Conservation (phyloP, 192 early-diverging fungal genomes). For the Coemansia sp. region DNA sequence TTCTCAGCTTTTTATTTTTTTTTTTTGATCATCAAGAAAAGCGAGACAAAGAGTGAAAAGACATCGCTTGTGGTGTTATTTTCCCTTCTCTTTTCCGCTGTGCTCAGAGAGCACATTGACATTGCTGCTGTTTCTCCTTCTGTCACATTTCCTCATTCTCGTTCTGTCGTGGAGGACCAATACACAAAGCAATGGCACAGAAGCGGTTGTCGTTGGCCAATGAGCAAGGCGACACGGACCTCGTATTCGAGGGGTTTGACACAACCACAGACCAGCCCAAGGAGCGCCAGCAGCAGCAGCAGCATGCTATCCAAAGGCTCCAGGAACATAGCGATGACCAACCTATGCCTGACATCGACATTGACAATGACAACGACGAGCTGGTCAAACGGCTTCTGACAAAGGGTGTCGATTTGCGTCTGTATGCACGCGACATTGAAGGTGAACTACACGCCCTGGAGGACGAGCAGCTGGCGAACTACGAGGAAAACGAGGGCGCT, state of each 20-base stretch:
- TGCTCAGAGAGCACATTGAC: too few relatives aligned
- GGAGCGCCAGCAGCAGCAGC: slow-evolving; percentile 2
- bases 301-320: not conserved
- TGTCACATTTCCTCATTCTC: too few relatives aligned
- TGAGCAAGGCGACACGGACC: slow-evolving; percentile 15
- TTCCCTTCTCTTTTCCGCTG: too few relatives aligned
- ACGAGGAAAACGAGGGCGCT: slow-evolving; percentile 40
- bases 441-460: slow-evolving; percentile 71
- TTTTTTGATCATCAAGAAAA: not conserved
- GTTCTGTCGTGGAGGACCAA: too few relatives aligned
- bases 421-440: slow-evolving; percentile 79
- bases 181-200: slow-evolving; percentile 1
- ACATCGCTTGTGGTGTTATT: too few relatives aligned
- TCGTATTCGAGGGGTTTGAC: slow-evolving; percentile 50
- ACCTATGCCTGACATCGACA: slow-evolving; percentile 64
- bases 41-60: too few relatives aligned
- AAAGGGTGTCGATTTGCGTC: slow-evolving; percentile 81
- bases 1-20: not conserved
- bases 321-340: not conserved
- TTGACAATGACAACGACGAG: slow-evolving; percentile 85
- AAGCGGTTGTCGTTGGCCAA: not conserved
- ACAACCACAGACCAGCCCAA: slow-evolving; percentile 30
- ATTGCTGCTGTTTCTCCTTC: too few relatives aligned
- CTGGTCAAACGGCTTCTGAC: slow-evolving; percentile 78
- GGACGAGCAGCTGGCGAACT: slow-evolving; percentile 60